These are phyloP conservation scores for Phytophthora syringae DNA, from an alignment of 352 stramenopile genomes.

Conservation along the genomic window DNA sequence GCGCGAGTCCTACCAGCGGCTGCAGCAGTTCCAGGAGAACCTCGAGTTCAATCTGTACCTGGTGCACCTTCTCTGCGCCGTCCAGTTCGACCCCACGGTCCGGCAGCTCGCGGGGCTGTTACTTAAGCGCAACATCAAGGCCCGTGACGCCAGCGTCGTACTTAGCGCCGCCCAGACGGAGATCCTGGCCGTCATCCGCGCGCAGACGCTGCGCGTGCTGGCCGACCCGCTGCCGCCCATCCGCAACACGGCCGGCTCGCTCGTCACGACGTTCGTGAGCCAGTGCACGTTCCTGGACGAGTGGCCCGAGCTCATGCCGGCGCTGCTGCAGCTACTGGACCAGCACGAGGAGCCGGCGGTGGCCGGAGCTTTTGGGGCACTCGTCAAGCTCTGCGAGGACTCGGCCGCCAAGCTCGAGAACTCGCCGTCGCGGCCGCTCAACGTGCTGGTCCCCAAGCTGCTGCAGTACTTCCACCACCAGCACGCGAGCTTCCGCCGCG, in stretches of 20 bases:
- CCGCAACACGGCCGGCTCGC: constrained; percentile 75
- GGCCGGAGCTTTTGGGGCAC: constrained; percentile 83
- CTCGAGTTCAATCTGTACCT: constrained; percentile 92
- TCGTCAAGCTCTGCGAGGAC: constrained; percentile 92
- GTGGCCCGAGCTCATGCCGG: constrained; percentile 89
- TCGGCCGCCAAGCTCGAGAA: constrained; percentile 90
- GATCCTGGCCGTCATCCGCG: constrained; percentile 82
- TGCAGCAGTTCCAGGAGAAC: constrained; percentile 90
- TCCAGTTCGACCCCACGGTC: constrained; percentile 64
- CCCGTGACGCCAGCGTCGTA: constrained; percentile 57
- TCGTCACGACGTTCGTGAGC: constrained; percentile 88
- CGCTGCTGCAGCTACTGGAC: constrained; percentile 64
- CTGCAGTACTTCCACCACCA: constrained; percentile 91
- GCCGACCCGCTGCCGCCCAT: constrained; percentile 70
- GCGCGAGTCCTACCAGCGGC: constrained; percentile 79
- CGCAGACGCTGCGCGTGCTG: constrained; percentile 75
- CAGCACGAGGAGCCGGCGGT: constrained; percentile 71
- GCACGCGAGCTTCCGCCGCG: constrained; percentile 73
- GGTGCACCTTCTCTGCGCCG: constrained; percentile 79
- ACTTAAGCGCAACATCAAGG: constrained; percentile 90
- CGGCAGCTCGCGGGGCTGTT: constrained; percentile 82
- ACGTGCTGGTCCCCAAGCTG: constrained; percentile 88
- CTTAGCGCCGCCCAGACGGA: constrained; percentile 68
- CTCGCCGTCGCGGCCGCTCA: constrained; percentile 86
- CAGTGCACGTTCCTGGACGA: constrained; percentile 90